Evolutionary conservation across 495 filamentous ascomycete species (phyloP).

Genomic region (Cryomyces minteri): DNA sequence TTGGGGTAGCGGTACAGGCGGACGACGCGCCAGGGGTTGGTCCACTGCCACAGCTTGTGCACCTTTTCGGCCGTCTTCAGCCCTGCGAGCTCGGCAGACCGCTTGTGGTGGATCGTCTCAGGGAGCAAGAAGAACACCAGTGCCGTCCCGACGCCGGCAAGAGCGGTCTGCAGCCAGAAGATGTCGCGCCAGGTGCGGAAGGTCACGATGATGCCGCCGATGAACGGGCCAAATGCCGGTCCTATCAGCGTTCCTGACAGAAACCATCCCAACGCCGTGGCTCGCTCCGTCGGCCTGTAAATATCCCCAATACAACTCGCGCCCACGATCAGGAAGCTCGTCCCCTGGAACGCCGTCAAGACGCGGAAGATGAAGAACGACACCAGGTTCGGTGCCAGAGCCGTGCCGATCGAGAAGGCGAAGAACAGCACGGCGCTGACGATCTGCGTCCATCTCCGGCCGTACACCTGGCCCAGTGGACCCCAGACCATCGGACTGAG

Average conservation of each 20-base stretch:
- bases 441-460: constrained; percentile 34
- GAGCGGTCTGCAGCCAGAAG: constrained; percentile 53
- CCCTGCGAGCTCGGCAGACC: constrained; percentile 33
- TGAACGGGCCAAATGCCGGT: constrained; percentile 50
- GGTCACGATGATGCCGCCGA: constrained; percentile 43
- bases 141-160: constrained; percentile 36
- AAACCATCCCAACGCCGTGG: constrained; percentile 52
- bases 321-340: constrained; percentile 46
- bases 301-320: constrained; percentile 37
- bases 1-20: constrained; percentile 44
- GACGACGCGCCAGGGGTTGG: constrained; percentile 43
- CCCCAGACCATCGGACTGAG: constrained; percentile 48
- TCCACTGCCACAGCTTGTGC: constrained; percentile 34
- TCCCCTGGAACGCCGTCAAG: constrained; percentile 54
- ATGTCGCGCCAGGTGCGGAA: constrained; percentile 49
- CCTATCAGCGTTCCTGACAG: constrained; percentile 50
- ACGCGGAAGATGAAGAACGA: constrained; percentile 53
- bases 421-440: constrained; percentile 34
- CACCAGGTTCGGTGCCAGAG: constrained; percentile 44
- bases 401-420: constrained; percentile 44
- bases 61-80: constrained; percentile 24
- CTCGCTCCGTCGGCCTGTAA: constrained; percentile 35
- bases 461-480: constrained; percentile 48
- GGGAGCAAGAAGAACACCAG: constrained; percentile 47
- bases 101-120: constrained; percentile 46